Evolutionary conservation across 345 rosid genomes (phyloP).

Genomic region (Isatis tinctoria): DNA sequence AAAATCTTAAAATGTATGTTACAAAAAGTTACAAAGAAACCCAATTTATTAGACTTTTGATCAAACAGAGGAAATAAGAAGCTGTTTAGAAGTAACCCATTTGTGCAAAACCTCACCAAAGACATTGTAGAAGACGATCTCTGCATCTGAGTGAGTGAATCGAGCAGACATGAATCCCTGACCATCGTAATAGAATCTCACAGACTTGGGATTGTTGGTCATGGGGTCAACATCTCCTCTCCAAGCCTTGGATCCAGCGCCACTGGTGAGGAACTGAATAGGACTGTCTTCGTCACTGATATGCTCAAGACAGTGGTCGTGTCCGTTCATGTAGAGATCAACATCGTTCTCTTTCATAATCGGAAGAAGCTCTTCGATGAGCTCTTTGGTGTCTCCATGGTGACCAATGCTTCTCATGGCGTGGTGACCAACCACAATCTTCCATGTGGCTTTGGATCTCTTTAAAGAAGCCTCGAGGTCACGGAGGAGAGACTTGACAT

Average conservation of each 20-base stretch:
- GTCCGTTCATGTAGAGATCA: constrained; percentile 70
- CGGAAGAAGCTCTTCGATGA: constrained; percentile 48
- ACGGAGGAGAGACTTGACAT: constrained; percentile 38
- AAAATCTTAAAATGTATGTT: constrained; percentile 13
- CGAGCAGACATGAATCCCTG: constrained; percentile 62
- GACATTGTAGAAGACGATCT: constrained; percentile 50
- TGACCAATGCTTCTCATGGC: constrained; percentile 66
- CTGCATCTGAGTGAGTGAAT: constrained; percentile 37
- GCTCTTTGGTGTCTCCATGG: constrained; percentile 65
- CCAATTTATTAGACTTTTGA: not conserved
- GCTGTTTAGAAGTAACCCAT: constrained; percentile 33
- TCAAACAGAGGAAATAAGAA: constrained; percentile 26
- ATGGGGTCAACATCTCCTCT: constrained; percentile 43
- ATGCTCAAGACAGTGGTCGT: constrained; percentile 62
- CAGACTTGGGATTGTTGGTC: constrained; percentile 34
- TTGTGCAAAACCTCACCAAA: constrained; percentile 47
- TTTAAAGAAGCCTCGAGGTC: constrained; percentile 45
- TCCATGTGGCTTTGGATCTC: constrained; percentile 58
- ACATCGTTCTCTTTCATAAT: constrained; percentile 38
- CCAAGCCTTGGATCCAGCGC: constrained; percentile 81
- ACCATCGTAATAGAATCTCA: constrained; percentile 54
- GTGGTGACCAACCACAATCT: constrained; percentile 75
- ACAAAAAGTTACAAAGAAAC: constrained; percentile 22
- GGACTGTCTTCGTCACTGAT: constrained; percentile 46
- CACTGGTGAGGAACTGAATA: constrained; percentile 56